A percentile compares a stretch with the other conserved stretches of the same genome.
phyloP scores from a whole-genome alignment of 2,329 filamentous ascomycete species.

The Alternaria longipes region DNA sequence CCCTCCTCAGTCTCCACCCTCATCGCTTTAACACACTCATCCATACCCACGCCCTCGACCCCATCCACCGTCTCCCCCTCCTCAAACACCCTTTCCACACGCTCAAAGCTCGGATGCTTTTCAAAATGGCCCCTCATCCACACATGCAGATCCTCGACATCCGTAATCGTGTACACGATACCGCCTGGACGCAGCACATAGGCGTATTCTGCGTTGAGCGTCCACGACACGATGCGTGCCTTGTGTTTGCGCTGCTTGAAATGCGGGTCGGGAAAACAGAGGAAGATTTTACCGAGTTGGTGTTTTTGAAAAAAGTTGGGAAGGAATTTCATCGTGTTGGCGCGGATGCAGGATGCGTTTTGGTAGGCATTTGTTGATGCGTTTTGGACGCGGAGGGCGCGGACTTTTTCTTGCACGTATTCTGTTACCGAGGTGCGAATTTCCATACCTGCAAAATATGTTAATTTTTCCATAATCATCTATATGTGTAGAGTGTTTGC shows the following conservation, averaged over 20 bases:
- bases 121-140: slow-evolving; percentile 94
- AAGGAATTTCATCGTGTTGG: slow-evolving; percentile 99
- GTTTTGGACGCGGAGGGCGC: slow-evolving; percentile 77
- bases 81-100: slow-evolving; percentile 60
- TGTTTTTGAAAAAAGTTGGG: slow-evolving; percentile 90
- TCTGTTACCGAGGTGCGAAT: slow-evolving; percentile 90
- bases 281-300: slow-evolving; percentile 90
- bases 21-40: slow-evolving; percentile 79
- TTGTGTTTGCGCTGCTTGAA: slow-evolving; percentile 99
- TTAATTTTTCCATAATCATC: too few relatives aligned
- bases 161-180: slow-evolving; percentile 93
- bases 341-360: slow-evolving; percentile 87
- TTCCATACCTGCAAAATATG: slow-evolving; percentile 74
- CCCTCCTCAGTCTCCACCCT: slow-evolving; percentile 90
- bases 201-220: slow-evolving; percentile 91
- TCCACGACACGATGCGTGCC: slow-evolving; percentile 88
- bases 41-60: slow-evolving; percentile 71
- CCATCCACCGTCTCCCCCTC: slow-evolving; percentile 70
- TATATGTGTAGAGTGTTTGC: too few relatives aligned
- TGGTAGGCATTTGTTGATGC: slow-evolving; percentile 68
- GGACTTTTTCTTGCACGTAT: slow-evolving; percentile 88
- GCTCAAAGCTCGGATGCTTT: slow-evolving; percentile 79
- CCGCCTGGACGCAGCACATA: slow-evolving; percentile 85
- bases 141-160: slow-evolving; percentile 90
- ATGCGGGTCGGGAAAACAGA: slow-evolving; percentile 98